Percentiles rank a stretch among this genome's conserved stretches.
Conservation (phyloP, 2,329 filamentous ascomycete genomes). For the Ophiocordyceps camponoti-floridani region DNA sequence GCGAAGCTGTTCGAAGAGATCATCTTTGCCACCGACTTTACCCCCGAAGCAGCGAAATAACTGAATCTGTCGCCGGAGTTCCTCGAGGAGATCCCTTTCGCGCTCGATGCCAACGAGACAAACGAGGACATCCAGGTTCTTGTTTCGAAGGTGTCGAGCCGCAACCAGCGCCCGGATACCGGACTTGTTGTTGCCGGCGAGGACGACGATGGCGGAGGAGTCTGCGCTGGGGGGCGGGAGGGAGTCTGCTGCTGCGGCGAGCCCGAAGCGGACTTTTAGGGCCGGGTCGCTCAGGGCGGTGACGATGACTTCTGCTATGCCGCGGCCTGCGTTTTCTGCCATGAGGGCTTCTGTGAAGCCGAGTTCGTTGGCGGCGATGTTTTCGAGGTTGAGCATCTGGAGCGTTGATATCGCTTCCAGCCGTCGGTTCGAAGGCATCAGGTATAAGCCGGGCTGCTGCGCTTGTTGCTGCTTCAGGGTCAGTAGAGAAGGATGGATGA, state of each 20-base stretch:
- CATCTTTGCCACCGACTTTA: constrained; percentile 42
- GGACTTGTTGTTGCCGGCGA: constrained; percentile 92
- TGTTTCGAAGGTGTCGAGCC: constrained; percentile 71
- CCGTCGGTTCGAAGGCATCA: constrained; percentile 34
- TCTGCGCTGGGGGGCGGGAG: constrained; percentile 1
- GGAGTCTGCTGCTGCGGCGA: constrained; percentile 17
- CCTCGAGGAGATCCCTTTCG: constrained; percentile 63
- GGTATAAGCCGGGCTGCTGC: constrained; percentile 29
- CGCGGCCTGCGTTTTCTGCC: constrained; percentile 76
- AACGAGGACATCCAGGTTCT: constrained; percentile 62
- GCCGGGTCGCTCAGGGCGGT: constrained; percentile 46
- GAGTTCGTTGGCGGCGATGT: constrained; percentile 73
- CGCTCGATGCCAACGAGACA: constrained; percentile 75
- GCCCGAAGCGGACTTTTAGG: constrained; percentile 31
- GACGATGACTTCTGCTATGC: constrained; percentile 71
- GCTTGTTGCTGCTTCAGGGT: constrained; percentile 12
- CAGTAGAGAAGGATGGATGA: neutral
- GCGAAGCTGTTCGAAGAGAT: constrained; percentile 42
- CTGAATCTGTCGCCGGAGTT: constrained; percentile 63
- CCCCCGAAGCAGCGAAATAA: constrained; percentile 75
- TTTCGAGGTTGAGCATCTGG: constrained; percentile 85
- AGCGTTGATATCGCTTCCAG: constrained; percentile 50
- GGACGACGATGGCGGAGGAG: constrained; percentile 40
- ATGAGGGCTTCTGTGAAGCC: constrained; percentile 80
- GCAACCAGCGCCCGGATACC: constrained; percentile 73